These are phyloP conservation scores for Mycena chlorophos DNA, from an alignment of 768 basidiomycete species.

Conservation along the genomic window DNA sequence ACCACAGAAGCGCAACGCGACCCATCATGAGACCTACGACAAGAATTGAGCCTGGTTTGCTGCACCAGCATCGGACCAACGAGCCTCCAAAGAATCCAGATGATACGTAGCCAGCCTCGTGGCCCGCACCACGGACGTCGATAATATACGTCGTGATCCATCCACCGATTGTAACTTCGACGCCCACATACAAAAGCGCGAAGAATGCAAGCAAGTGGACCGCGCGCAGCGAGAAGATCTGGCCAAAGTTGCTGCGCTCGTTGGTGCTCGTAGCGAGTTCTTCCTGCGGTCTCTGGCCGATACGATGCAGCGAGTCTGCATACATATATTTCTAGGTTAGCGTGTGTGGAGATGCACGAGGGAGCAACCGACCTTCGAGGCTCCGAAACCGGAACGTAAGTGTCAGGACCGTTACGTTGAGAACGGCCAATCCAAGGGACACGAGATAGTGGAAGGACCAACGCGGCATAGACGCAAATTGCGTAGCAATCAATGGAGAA, in stretches of 20 bases:
- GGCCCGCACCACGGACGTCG: conserved; percentile 45
- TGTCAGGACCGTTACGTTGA: conserved; percentile 32
- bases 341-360: neutral
- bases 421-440: conserved; percentile 52
- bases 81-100: conserved; percentile 42
- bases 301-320: conserved; percentile 14
- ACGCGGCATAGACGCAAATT: conserved; percentile 49
- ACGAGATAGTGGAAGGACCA: conserved; percentile 69
- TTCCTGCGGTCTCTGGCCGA: conserved; percentile 29
- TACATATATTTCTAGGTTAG: neutral
- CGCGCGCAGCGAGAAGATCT: conserved; percentile 42
- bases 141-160: conserved; percentile 59
- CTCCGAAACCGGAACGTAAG: conserved; percentile 30
- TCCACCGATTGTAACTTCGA: conserved; percentile 53
- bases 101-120: conserved; percentile 50
- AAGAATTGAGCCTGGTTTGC: neutral
- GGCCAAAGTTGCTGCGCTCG: conserved; percentile 40
- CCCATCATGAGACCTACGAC: conserved; percentile 54
- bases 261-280: conserved; percentile 19
- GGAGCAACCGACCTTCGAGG: conserved; percentile 34
- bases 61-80: neutral
- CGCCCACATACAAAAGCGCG: conserved; percentile 49
- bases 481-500: conserved; percentile 65
- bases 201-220: conserved; percentile 51
- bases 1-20: conserved; percentile 37